Base-by-base conservation (phyloP, 495 filamentous ascomycete species). In the Opeltia flavorubescens region DNA sequence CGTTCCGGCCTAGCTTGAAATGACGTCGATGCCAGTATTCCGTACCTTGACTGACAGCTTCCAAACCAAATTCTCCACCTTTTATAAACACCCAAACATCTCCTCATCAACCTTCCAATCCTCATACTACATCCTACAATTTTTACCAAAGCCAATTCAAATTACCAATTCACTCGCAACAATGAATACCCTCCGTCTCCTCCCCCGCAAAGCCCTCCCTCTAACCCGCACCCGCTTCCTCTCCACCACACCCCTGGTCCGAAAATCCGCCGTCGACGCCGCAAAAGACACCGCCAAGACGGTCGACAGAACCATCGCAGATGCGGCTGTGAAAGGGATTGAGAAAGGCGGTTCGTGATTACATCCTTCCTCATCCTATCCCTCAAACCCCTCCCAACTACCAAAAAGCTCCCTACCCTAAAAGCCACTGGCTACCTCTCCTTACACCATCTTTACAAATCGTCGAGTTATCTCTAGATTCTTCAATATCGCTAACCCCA, bases 281-380 rank as follows among this genome's bases (percentile, higher is more conserved):
- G 67, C 67, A 43, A 79, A 78, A 60, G 73, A 78, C 26, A 69
- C 73, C 0, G 53, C 72, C 17, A 74, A 80, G 62, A 65, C 63
- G 42, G 74, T 72, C 17, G 75, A 81, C 55, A 59, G 67, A 43
- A 61, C 59, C 3, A 62, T 76, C n/a, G 67, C 73, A 1, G 64
- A 75, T 57, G 69, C 60, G 0, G 70, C 70, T 9, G 71, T 79
- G 3, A 75, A 75, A 66, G 77, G 77, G 20, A 79, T 81, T 49
- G 68, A 81, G 58, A 72, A 62, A 30, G 71, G 75, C 25, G 66
- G 70, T 77, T 67, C 25, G 72, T 69, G 24, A 2, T 29, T n/a
- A 11, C 44, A 21, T 44, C 25, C 47, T 38, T 13, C 43, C 8
- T 39, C 20, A 25, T 4, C 11, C 31, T 15, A 17, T 26, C 36